Base-by-base conservation (phyloP, 192 early-diverging fungal genomes). In the Rhizoclosmatium sp. region DNA sequence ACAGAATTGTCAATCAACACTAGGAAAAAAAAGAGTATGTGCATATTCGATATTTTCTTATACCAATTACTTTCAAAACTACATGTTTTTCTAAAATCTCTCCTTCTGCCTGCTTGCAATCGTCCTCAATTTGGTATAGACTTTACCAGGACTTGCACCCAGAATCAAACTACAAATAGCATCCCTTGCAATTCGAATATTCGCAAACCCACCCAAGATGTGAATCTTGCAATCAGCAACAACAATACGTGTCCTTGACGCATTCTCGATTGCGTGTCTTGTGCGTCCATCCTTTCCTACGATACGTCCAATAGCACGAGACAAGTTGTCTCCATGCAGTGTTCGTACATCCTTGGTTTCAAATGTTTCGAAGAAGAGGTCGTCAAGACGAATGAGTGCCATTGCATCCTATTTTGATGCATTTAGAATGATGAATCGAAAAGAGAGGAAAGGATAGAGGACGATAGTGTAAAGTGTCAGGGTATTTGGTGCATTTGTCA, bases 271-370 rank as follows among this genome's bases (percentile, higher is more conserved):
- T 3, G 98, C 95, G 74, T 92, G 98, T 81, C 97, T 96, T 5
- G 96, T 98, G 81, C 97, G 96, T 60, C 98, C 98, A 74, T 97
- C 94, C 83, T 97, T 95, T 59, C 98, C 98, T 31, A 97, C 97
- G 87, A 99, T 95, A 79, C 98, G 95, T 75, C 98, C 98, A 81
- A 99, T 97, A 19, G 98, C 98, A 69, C 98, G 92, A 23, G 95
- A 94, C 84, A 99, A 85, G 84, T 99, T 95, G 82, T 99, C 98
- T 41, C 96, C 97, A 51, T 92, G 89, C 54, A 99, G 83, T 4
- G 95, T 97, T 87, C 97, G 97, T 44, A 99, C 91, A 84, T 99
- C 98, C 88, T 98, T 98, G 86, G 98, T 93, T 73, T 98, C 97
- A 84, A 99, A 99, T 4, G 94, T 91, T 79, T 99, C 98, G 81